phyloP scores from a whole-genome alignment of 1,139 yeast genomes.

The Taphrina betulina region DNA sequence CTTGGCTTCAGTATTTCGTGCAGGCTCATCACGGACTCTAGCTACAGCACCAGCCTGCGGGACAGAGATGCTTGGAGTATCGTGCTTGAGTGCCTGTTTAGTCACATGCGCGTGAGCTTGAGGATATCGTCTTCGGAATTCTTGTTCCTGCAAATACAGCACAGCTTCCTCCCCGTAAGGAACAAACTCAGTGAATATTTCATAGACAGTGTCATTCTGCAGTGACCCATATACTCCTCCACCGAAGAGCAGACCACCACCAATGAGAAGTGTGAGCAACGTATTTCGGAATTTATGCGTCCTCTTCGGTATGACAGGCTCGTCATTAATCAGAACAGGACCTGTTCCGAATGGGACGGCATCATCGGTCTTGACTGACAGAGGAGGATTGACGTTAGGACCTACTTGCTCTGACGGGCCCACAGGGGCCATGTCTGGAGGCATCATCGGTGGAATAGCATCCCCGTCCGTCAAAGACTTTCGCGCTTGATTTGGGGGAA shows the following conservation, averaged over 20 bases:
- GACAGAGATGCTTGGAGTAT: conserved; percentile 24
- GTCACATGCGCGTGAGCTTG: conserved; percentile 44
- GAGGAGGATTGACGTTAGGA: no score
- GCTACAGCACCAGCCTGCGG: conserved; percentile 25
- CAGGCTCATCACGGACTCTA: conserved; percentile 16
- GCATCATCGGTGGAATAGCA: conserved; percentile 28
- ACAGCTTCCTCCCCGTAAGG: conserved; percentile 60
- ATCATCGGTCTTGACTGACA: neutral
- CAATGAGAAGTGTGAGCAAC: conserved; percentile 32
- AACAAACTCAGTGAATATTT: conserved; percentile 56
- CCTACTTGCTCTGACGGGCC: conserved; percentile 8
- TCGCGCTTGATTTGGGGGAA: conserved; percentile 14
- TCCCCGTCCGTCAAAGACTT: neutral
- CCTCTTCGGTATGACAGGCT: conserved; percentile 3
- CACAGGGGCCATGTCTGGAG: conserved; percentile 5
- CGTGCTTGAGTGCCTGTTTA: conserved; percentile 39
- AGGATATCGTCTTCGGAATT: conserved; percentile 44
- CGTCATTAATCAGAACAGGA: conserved; percentile 11
- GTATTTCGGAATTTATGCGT: conserved; percentile 25
- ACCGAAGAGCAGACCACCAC: conserved; percentile 42
- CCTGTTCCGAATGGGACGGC: conserved; percentile 22
- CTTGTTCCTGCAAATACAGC: conserved; percentile 52
- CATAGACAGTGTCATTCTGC: conserved; percentile 47
- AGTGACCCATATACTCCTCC: conserved; percentile 48
- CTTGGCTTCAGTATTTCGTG: conserved; percentile 22